Percentiles rank a stretch among this genome's conserved stretches.
Evolutionary conservation across 208 protist species (phyloP).

Genomic region (Polymyxa betae): DNA sequence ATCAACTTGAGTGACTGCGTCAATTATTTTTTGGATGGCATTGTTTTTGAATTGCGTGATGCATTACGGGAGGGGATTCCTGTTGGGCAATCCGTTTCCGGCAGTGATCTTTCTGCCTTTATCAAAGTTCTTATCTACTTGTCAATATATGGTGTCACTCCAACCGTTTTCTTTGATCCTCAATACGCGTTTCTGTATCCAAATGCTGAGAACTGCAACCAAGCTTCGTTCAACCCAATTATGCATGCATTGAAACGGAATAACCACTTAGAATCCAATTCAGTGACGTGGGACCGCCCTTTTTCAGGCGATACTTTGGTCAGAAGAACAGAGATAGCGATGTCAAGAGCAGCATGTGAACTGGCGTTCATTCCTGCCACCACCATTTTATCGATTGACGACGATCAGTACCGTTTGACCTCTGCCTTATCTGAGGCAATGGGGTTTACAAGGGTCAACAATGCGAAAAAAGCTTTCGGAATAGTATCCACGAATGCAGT

Average conservation of each 20-base stretch:
- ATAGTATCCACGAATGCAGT: constrained; percentile 3
- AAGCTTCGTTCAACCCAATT: background rate
- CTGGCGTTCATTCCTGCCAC: background rate
- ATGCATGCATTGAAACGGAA: background rate
- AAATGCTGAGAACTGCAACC: background rate
- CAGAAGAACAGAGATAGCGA: background rate
- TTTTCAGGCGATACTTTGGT: background rate
- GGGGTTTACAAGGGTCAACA: background rate
- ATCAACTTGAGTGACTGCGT: background rate
- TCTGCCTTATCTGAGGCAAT: background rate
- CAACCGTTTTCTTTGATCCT: background rate
- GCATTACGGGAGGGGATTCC: background rate
- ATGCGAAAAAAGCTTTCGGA: background rate
- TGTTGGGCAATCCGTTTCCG: background rate
- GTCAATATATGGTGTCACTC: background rate
- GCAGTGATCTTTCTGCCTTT: background rate
- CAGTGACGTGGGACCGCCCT: background rate
- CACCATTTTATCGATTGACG: background rate
- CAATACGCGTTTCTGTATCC: background rate
- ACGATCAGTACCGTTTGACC: background rate
- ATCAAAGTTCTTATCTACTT: background rate
- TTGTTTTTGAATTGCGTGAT: background rate
- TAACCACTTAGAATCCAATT: background rate
- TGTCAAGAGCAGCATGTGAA: background rate
- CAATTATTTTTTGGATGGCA: background rate